These are phyloP conservation scores for Amanita exitialis DNA, from an alignment of 768 basidiomycete genomes.

Conservation along the genomic window DNA sequence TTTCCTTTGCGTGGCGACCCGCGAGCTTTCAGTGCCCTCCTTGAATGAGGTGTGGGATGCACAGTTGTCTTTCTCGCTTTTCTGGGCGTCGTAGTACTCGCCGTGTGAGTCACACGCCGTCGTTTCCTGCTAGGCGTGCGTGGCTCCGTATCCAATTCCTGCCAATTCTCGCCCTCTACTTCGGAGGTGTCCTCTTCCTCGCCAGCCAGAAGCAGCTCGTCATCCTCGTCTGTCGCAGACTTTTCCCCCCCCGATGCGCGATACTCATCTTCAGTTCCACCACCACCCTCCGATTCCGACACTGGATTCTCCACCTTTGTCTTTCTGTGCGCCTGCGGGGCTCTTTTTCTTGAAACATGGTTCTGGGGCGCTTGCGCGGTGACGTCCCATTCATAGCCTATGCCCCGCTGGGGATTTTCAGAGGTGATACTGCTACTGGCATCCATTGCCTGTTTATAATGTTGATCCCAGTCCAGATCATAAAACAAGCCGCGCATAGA, in stretches of 20 bases:
- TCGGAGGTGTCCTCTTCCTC: slow-evolving; percentile 18
- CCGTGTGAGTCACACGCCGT: slow-evolving; percentile 18
- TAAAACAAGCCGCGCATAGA: slow-evolving; percentile 53
- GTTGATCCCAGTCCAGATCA: slow-evolving; percentile 46
- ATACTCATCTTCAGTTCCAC: slow-evolving; percentile 14
- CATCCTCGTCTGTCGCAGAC: slow-evolving; percentile 16
- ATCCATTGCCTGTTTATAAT: slow-evolving; percentile 30
- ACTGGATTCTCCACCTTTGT: slow-evolving; percentile 12
- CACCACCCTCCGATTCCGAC: slow-evolving; percentile 20
- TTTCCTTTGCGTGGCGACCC: slow-evolving; percentile 18
- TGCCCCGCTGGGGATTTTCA: slow-evolving; percentile 14
- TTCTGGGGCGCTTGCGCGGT: slow-evolving; percentile 10
- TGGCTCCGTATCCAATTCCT: slow-evolving; percentile 17
- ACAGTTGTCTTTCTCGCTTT: slow-evolving; percentile 30
- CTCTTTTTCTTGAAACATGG: slow-evolving; percentile 4
- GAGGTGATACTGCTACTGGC: slow-evolving; percentile 18
- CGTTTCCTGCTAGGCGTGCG: slow-evolving; percentile 45
- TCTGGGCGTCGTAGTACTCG: slow-evolving; percentile 14
- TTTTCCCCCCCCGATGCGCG: slow-evolving; percentile 8
- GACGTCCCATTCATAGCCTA: too few species aligned
- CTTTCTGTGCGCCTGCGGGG: slow-evolving; percentile 5
- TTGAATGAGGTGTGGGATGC: slow-evolving; percentile 46
- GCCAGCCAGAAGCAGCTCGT: slow-evolving; percentile 11
- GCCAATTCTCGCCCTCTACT: slow-evolving; percentile 14
- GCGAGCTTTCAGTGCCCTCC: neutral